A percentile compares a stretch with the other conserved stretches of the same genome.
Conservation (phyloP, 495 filamentous ascomycete species). For the Xylaria palmicola region DNA sequence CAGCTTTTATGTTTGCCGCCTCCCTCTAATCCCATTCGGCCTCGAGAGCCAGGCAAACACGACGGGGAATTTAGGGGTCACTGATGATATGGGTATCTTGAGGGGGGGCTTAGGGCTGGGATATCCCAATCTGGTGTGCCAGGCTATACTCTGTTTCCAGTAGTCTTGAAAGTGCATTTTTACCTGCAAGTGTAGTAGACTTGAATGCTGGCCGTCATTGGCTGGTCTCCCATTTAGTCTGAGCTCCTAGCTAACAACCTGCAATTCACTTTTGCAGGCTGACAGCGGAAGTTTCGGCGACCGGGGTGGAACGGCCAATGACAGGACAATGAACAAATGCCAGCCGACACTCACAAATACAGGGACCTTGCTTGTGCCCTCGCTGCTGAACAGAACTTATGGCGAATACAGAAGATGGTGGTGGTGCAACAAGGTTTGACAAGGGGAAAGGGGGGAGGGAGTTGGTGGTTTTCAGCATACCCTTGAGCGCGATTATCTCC, state of each 20-base stretch:
- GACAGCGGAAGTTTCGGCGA: conserved; percentile 23
- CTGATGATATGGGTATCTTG: conserved; percentile 12
- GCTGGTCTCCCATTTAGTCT: conserved; percentile 7
- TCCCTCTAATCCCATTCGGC: conserved; percentile 2
- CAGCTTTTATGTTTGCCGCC: conserved; percentile 3
- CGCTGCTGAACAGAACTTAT: conserved; percentile 14
- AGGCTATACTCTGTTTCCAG: conserved; percentile 12
- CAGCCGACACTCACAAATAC: conserved; percentile 29
- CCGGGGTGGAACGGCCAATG: conserved; percentile 25
- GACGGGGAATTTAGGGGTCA: conserved; percentile 13
- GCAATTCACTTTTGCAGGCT: conserved; percentile 24
- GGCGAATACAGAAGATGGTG: conserved; percentile 23
- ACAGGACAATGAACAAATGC: conserved; percentile 26
- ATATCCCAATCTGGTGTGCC: conserved; percentile 4
- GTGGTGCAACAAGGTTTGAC: conserved; percentile 19
- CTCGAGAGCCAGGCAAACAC: conserved; percentile 3
- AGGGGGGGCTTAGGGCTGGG: background rate
- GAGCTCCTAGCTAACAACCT: conserved; percentile 19
- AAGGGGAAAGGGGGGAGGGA: conserved; percentile 16
- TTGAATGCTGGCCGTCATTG: conserved; percentile 6
- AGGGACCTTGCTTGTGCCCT: conserved; percentile 16
- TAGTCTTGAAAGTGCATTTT: conserved; percentile 10
- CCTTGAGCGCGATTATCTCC: conserved; percentile 25
- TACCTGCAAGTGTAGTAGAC: conserved; percentile 16
- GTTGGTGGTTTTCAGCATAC: conserved; percentile 36